A percentile compares a stretch with the other conserved stretches of the same genome.
Evolutionary conservation across 2,329 filamentous ascomycete genomes (phyloP).

Genomic region (Botrytis hyacinthi): DNA sequence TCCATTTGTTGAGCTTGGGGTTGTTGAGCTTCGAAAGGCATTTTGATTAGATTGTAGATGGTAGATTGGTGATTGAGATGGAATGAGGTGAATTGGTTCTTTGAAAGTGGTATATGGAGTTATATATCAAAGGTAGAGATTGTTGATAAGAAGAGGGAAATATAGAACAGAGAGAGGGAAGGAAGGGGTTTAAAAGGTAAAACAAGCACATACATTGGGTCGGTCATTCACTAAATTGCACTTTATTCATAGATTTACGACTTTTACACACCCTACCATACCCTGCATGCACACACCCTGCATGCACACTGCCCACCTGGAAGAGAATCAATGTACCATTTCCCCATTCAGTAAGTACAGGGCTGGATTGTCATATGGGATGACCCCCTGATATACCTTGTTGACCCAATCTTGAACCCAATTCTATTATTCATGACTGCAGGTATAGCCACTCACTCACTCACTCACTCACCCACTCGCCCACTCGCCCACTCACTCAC

Average conservation of each 20-base stretch:
- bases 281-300: too few relatives aligned
- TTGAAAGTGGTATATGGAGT: background rate
- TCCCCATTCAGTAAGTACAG: background rate
- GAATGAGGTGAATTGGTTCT: background rate
- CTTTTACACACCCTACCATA: background rate
- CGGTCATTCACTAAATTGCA: background rate
- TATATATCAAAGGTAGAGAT: background rate
- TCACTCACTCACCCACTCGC: background rate
- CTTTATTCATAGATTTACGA: background rate
- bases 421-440: background rate
- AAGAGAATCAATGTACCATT: background rate
- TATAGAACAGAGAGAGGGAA: background rate
- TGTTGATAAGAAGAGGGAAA: background rate
- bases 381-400: background rate
- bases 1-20: conserved; percentile 22
- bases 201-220: background rate
- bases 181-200: background rate
- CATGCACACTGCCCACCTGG: background rate
- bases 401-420: background rate
- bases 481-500: background rate
- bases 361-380: background rate
- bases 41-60: conserved; percentile 2
- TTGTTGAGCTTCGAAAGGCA: conserved; percentile 21
- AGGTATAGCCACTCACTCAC: background rate
- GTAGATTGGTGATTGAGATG: background rate